A percentile compares a stretch with the other conserved stretches of the same genome.
Conservation (phyloP, 2,329 filamentous ascomycete genomes). For the Aspergillus pseudoglaucus region DNA sequence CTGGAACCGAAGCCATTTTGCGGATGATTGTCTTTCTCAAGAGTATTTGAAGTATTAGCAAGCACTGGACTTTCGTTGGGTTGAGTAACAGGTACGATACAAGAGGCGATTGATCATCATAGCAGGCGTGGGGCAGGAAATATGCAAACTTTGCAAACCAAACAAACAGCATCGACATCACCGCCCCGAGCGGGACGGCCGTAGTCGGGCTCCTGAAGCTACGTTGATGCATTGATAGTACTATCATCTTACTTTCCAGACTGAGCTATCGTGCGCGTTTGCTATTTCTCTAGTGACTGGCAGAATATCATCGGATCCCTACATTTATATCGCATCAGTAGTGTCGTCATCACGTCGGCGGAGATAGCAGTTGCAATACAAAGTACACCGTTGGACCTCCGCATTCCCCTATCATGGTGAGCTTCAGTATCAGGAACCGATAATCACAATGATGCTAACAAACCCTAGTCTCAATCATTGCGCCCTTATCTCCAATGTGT, state of each 20-base stretch:
- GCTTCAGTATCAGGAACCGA: slow-evolving; percentile 6
- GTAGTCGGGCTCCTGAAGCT: slow-evolving; percentile 6
- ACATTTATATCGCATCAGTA: not conserved
- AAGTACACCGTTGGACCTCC: not conserved
- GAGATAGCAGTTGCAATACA: not conserved
- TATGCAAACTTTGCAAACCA: slow-evolving; percentile 22
- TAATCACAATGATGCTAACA: slow-evolving; percentile 8
- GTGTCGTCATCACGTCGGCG: not conserved
- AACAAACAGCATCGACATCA: slow-evolving; percentile 21
- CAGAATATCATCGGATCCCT: not conserved
- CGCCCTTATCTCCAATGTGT: slow-evolving; percentile 95
- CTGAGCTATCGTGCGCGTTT: no score
- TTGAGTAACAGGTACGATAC: slow-evolving; percentile 5
- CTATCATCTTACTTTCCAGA: no score
- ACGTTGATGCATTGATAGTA: not conserved
- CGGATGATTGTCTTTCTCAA: slow-evolving; percentile 2
- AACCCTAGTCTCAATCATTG: slow-evolving; percentile 77
- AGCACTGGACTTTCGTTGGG: slow-evolving; percentile 4
- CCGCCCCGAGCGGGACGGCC: slow-evolving; percentile 6
- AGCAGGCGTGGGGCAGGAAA: slow-evolving; percentile 14
- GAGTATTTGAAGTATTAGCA: slow-evolving; percentile 2
- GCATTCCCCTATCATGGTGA: slow-evolving; percentile 22
- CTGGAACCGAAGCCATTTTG: slow-evolving; percentile 52
- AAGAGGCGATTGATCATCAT: slow-evolving; percentile 6
- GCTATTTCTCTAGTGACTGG: no score